A percentile compares a stretch with the other conserved stretches of the same genome.
Evolutionary conservation across 768 basidiomycete species (phyloP).

Genomic region (Podaxis sp.): DNA sequence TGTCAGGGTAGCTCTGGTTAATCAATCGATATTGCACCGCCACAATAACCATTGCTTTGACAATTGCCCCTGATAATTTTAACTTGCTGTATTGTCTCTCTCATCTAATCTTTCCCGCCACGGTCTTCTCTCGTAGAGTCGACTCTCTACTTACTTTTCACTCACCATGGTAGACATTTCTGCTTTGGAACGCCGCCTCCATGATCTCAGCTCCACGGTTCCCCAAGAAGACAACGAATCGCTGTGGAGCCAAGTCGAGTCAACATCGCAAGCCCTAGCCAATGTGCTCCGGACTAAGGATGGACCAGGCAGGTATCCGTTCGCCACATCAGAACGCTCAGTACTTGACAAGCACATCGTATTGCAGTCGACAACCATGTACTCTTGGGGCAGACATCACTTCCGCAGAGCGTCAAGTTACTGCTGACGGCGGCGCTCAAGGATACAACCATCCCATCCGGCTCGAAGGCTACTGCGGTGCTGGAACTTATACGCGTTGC

Average conservation of each 20-base stretch:
- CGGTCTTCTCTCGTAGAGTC: background rate
- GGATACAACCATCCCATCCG: constrained; percentile 40
- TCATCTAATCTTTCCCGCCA: background rate
- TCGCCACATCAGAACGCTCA: background rate
- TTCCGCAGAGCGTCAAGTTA: constrained; percentile 62
- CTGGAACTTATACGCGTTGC: constrained; percentile 73
- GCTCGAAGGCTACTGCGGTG: constrained; percentile 44
- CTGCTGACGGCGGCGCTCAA: constrained; percentile 54
- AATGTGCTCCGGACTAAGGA: constrained; percentile 58
- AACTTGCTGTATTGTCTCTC: constrained; percentile 1
- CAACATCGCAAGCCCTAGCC: constrained; percentile 52
- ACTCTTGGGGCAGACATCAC: constrained; percentile 54
- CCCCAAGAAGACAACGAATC: constrained; percentile 25
- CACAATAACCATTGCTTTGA: background rate
- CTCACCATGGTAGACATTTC: constrained; percentile 24
- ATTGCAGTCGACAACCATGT: constrained; percentile 66
- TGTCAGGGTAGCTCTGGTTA: background rate
- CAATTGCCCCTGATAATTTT: background rate
- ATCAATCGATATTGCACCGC: constrained; percentile 9
- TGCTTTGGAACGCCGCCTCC: constrained; percentile 30
- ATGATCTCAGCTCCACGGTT: constrained; percentile 28
- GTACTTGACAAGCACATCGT: constrained; percentile 9
- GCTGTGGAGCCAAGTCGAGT: constrained; percentile 49
- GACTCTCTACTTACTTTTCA: background rate
- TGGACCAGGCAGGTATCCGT: constrained; percentile 35